Percentiles rank a stretch among this genome's conserved stretches.
Evolutionary conservation across 2,329 filamentous ascomycete genomes (phyloP).

Genomic region (Plectosphaerella plurivora): DNA sequence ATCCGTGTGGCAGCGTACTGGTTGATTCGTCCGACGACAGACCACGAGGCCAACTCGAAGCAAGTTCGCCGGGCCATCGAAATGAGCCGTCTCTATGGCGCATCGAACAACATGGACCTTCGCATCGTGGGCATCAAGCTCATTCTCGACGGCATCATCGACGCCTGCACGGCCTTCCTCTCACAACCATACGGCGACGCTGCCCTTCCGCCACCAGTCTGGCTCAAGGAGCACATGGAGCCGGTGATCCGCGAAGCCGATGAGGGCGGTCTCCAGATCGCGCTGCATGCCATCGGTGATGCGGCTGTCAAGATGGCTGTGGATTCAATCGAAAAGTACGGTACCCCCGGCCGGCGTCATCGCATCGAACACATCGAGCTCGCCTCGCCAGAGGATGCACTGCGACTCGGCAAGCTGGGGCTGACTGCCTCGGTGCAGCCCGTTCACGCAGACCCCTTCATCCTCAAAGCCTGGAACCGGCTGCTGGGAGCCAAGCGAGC

Average conservation of each 20-base stretch:
- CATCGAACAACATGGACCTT: conserved; percentile 22
- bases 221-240: conserved; percentile 41
- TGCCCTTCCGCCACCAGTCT: conserved; percentile 40
- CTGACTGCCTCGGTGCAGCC: conserved; percentile 48
- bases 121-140: conserved; percentile 54
- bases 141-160: conserved; percentile 54
- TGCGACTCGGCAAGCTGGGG: conserved; percentile 42
- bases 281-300: conserved; percentile 56
- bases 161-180: conserved; percentile 52
- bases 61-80: conserved; percentile 48
- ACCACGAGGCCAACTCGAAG: conserved; percentile 32
- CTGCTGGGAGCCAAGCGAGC: conserved; percentile 45
- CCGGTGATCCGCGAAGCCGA: conserved; percentile 46
- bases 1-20: conserved; percentile 52
- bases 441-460: conserved; percentile 48
- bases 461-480: conserved; percentile 50
- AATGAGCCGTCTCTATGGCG: conserved; percentile 28
- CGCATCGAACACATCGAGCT: conserved; percentile 56
- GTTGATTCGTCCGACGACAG: conserved; percentile 46
- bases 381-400: conserved; percentile 42
- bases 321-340: conserved; percentile 35
- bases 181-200: conserved; percentile 42
- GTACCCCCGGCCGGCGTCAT: conserved; percentile 39
- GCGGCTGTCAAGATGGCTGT: conserved; percentile 45
- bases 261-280: conserved; percentile 45